Base-by-base conservation (phyloP, 495 filamentous ascomycete species). In the Talaromyces wortmannii region DNA sequence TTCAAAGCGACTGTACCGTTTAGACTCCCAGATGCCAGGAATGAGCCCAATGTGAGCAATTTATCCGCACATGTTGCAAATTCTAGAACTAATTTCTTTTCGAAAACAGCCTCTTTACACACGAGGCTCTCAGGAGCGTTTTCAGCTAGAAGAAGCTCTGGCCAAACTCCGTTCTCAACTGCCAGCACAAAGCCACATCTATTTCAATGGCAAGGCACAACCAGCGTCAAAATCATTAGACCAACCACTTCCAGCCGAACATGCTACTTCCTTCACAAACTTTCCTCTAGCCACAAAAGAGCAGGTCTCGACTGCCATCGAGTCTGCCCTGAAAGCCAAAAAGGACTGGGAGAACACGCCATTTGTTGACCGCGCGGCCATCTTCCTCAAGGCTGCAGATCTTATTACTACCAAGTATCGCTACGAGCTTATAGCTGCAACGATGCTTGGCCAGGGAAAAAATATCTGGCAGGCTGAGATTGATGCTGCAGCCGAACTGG, bases 381-480 rank as follows among this genome's bases (percentile, higher is more conserved):
- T 97, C 58, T 97, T 96, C 73, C 79, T 96, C 16, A 94, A 95
- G 71, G 92, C 92, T 2, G 92, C 92, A 13, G 92, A 96, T 69
- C 75, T 97, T 42, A 82, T 95, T 49, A 78, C 86, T 33, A 83
- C 80, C 44, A 96, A 96, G 67, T 96, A 97, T 73, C 82, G 92
- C 57, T 94, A 94, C 67, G 88, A 95, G 50, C 74, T 97, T 50
- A 91, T 96, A 79, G 91, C 92, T 1, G 87, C 90, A 0, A 97
- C 92, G 0, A 96, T 97, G 80, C 76, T 96, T 7, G 92, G 92
- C 31, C 92, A 97, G 68, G 92, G 92, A 45, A 97, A 97, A 78
- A 96, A 95, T 65, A 87, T 89, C 16, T 96, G 91, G 90, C 92
- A 97, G 66, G 92, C 89, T 48, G 92, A 97, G 77, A 96, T 96